Evolutionary conservation across 352 stramenopile genomes (phyloP).

Genomic region (Pythium aquatile): DNA sequence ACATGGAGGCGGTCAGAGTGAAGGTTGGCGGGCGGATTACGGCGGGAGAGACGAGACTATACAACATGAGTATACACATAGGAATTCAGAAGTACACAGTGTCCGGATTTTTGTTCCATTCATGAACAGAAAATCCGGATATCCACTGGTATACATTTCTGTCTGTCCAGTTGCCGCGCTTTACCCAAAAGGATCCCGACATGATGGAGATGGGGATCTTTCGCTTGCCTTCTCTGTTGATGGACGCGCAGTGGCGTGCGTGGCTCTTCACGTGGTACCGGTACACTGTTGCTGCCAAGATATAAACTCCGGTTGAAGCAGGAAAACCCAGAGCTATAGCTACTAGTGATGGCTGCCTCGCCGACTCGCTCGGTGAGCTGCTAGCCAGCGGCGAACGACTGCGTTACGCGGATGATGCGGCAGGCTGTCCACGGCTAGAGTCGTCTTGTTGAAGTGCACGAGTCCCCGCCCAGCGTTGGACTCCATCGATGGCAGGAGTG

Average conservation of each 20-base stretch:
- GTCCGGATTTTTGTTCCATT: neutral
- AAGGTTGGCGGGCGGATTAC: neutral
- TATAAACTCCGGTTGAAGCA: neutral
- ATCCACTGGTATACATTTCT: neutral
- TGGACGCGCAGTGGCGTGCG: neutral
- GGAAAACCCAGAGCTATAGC: neutral
- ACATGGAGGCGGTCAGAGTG: neutral
- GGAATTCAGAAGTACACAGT: neutral
- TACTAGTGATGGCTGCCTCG: neutral
- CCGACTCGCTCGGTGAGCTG: neutral
- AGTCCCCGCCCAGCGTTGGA: neutral
- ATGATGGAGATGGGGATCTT: neutral
- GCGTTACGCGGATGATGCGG: neutral
- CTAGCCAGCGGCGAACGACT: slow-evolving; percentile 1
- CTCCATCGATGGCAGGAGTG: neutral
- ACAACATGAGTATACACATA: neutral
- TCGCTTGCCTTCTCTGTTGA: neutral
- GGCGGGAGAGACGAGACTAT: neutral
- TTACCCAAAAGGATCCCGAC: neutral
- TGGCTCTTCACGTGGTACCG: neutral
- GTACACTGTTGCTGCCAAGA: neutral
- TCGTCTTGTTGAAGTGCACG: neutral
- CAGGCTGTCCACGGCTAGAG: neutral
- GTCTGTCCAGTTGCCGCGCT: neutral
- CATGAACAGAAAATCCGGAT: neutral